Evolutionary conservation across 257 asterid species (phyloP), one percentile per base, ranked within the genome.

Genomic region (Salvia miltiorrhiza): DNA sequence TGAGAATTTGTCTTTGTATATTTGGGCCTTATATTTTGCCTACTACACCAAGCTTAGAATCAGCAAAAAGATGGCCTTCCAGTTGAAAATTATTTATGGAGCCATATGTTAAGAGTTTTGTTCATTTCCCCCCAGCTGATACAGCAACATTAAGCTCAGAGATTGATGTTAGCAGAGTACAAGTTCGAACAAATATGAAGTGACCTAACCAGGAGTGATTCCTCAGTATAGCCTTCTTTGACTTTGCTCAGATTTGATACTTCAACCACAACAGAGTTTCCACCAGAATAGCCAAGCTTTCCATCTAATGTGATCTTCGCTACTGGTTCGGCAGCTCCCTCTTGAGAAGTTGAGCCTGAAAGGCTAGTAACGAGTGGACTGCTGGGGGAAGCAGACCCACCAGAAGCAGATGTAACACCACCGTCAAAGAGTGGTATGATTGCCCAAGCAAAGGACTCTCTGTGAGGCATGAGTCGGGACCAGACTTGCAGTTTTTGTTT

Each of bases 371-470:
- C 82, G 68, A 89, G 89, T 64, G 99, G 99, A 71, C 99, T 91
- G 85, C 97, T 85, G 43, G 97, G 99, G 52, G 97, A 90, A 76
- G 96, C 84, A 80, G 96, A 80, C 60, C 97, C 99, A 45, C 85
- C 96, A 68, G 94, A 82, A 75, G 90, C 79, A 80, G 94, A 83
- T 73, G 83, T 65, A 79, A 79, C 71, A 66, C 89, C 89, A 77
- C 97, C 82, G 77, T 94, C 99, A 77, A 94, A 94, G 65, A 94
- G 97, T 13, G 99, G 97, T 73, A 94, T 86, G 64, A 94, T 87
- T 68, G 97, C 97, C 97, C 96, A 94, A 44, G 99, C 86, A 85
- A 94, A 94, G 58, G 99, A 79, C 83, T 94, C 99, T 75, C 87
- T 82, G 72, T 91, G 82, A 58, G 99, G 97, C 99, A 94, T 94